phyloP scores from a whole-genome alignment of 108 stramenopile species.

The Skeletonema potamos region DNA sequence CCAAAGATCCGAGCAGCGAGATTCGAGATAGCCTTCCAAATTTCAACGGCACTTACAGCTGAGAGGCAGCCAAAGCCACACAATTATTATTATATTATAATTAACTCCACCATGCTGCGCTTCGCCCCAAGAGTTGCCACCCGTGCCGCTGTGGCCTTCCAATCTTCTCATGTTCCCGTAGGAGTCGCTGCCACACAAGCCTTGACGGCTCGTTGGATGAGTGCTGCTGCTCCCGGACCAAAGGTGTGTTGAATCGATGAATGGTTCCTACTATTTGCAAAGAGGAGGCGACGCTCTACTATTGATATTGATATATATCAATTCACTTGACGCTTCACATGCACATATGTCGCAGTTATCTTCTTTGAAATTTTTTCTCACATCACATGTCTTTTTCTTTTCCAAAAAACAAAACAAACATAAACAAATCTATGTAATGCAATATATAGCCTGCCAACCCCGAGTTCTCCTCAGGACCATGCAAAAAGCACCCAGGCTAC shows the following conservation, averaged over 20 bases:
- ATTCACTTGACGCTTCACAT: too few species aligned
- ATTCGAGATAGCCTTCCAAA: too few species aligned
- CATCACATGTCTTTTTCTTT: neutral
- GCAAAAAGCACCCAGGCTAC: slow-evolving; percentile 99
- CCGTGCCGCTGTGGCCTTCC: slow-evolving; percentile 23
- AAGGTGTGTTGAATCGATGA: slow-evolving; percentile 13
- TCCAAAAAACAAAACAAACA: neutral
- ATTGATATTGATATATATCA: neutral
- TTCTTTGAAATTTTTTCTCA: neutral
- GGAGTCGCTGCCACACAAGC: neutral
- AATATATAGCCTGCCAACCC: slow-evolving; percentile 72
- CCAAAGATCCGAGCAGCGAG: too few species aligned
- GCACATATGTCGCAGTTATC: neutral
- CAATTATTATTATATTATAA: neutral
- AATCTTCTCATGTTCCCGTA: slow-evolving; percentile 5
- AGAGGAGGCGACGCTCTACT: neutral
- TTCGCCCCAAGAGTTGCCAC: slow-evolving; percentile 15
- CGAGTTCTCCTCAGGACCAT: slow-evolving; percentile 94
- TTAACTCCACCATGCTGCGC: slow-evolving; percentile 30
- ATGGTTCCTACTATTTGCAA: neutral
- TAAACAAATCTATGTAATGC: neutral
- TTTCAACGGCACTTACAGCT: too few species aligned
- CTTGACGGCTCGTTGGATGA: slow-evolving; percentile 30
- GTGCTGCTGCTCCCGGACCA: slow-evolving; percentile 29
- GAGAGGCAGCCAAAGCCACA: neutral